phyloP scores from a whole-genome alignment of 2,329 filamentous ascomycete species.

The Claviceps purpurea region DNA sequence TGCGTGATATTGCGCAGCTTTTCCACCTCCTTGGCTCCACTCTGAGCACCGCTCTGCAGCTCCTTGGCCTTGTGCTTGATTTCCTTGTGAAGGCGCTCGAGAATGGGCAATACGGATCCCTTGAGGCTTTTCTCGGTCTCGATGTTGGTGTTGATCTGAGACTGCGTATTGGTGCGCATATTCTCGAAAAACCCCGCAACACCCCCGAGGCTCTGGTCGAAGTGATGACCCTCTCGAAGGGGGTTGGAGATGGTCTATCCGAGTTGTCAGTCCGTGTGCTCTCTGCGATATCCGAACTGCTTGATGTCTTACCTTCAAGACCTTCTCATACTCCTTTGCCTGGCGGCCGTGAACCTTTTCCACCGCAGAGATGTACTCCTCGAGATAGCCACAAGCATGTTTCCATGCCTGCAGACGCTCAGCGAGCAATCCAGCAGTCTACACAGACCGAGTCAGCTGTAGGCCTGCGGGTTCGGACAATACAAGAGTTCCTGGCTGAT shows the following conservation, averaged over 20 bases:
- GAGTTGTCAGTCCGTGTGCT: not conserved
- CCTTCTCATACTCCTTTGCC: slow-evolving; percentile 89
- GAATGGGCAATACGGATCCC: slow-evolving; percentile 69
- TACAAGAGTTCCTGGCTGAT: no score
- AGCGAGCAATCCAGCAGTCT: slow-evolving; percentile 69
- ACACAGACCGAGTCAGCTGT: no score
- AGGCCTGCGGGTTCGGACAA: no score
- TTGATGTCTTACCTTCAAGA: slow-evolving; percentile 52
- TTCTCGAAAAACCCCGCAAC: slow-evolving; percentile 88
- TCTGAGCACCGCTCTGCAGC: slow-evolving; percentile 64
- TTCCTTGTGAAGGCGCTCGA: slow-evolving; percentile 85
- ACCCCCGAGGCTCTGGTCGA: slow-evolving; percentile 79
- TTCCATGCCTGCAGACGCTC: slow-evolving; percentile 93
- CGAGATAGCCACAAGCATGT: slow-evolving; percentile 79
- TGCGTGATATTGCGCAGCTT: slow-evolving; percentile 77
- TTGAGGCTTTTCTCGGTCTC: slow-evolving; percentile 90
- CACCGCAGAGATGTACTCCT: slow-evolving; percentile 75
- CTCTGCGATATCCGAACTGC: no score
- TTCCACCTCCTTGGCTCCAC: slow-evolving; percentile 80
- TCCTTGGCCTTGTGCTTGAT: slow-evolving; percentile 97
- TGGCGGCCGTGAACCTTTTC: slow-evolving; percentile 78
- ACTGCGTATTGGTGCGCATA: slow-evolving; percentile 83
- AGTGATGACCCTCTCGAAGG: slow-evolving; percentile 81
- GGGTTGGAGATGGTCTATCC: slow-evolving; percentile 70
- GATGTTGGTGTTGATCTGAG: slow-evolving; percentile 73